Base-by-base conservation (phyloP, 1,284 basidiomycete species). In the Neotropicomus parvogracilis region DNA sequence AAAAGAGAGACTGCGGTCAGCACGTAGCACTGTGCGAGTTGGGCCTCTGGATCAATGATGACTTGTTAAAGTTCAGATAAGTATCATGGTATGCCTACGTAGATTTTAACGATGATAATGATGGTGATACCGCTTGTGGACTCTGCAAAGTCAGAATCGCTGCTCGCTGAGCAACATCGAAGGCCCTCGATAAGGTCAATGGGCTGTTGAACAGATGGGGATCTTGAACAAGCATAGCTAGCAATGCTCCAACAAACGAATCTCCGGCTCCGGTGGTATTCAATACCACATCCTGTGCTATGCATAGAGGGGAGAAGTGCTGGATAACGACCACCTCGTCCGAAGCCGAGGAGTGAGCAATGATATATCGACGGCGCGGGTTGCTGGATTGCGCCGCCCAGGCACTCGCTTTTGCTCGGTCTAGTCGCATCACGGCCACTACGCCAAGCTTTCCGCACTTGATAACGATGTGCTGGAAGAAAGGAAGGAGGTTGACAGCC, bases 261-360 rank as follows among this genome's bases (percentile, higher is more conserved):
- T 97, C 93, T 0, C 94, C 94, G 2, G 91, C 93, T 3, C 94
- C 94, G 0, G 93, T 97, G 10, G 91, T 89, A 57, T 85, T 93
- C 8, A 84, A 69, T 9, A 84, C 63, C 33, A 70, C 64, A n/a
- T 66, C 62, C 11, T 65, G 61, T 3, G 70, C 58, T 8, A 85
- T 64, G 0, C 56, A 54, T 6, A 80, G 63, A 11, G 89, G 74
- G 3, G 86, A 78, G 59, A 85, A 91, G 62, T 92, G 85, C 33
- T 81, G 80, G 27, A 93, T 44, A 5, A 90, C 75, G 13, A 88
- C 63, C 17, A 74, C 67, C 37, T 72, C 70, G 34, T 68, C 66
- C 21, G 72, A 74, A 4, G 67, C 62, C 33, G 62, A 66, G 21
- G 75, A 78, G 33, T 70, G 77, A 31, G 75, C 75, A 13, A 88